Base-by-base conservation (phyloP, 257 asterid genomes). In the Agastache rugosa region DNA sequence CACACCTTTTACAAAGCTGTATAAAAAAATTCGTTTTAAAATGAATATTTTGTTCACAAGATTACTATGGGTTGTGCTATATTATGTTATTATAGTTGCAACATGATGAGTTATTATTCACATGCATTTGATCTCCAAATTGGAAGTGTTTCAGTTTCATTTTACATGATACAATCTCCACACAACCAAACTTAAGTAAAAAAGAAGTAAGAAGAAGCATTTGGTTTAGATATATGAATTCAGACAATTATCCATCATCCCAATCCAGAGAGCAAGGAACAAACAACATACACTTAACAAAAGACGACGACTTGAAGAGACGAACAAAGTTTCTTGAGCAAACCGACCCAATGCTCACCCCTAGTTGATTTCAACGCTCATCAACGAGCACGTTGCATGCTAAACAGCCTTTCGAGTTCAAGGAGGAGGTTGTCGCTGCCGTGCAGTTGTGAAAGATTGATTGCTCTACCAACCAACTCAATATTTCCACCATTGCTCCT, bases 321-420 rank as follows among this genome's bases (percentile, higher is more conserved):
- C 17, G 27, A n/a, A n/a, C n/a, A n/a, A n/a, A 56, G 37, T 11
- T 23, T 25, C 62, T 22, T 45, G 2, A 45, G 7, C 51, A 45
- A 45, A 12, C 51, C 8, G 17, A 45, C 51, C 51, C 51, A 12
- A 45, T 45, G 51, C 51, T 14, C 51, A 15, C 9, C 35, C 31
- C n/a, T n/a, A 50, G 56, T n/a, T 50, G 1, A 16, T 50, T 0
- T 31, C 37, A 31, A 31, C 37, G 37, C 8, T 31, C 37, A 20
- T 19, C 15, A 22, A 3, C 37, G 35, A 0, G 63, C 63, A 11
- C 63, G 39, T 23, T 25, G 37, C 63, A 90, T 88, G 89, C 83
- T 77, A 71, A 92, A 90, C 60, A 92, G 80, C 70, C 83, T 83
- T 71, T 90, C 97, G 20, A 92, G 86, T 77, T 92, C 97, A 37